phyloP scores from a whole-genome alignment of 495 filamentous ascomycete genomes.

The Bathelium albidoporum region DNA sequence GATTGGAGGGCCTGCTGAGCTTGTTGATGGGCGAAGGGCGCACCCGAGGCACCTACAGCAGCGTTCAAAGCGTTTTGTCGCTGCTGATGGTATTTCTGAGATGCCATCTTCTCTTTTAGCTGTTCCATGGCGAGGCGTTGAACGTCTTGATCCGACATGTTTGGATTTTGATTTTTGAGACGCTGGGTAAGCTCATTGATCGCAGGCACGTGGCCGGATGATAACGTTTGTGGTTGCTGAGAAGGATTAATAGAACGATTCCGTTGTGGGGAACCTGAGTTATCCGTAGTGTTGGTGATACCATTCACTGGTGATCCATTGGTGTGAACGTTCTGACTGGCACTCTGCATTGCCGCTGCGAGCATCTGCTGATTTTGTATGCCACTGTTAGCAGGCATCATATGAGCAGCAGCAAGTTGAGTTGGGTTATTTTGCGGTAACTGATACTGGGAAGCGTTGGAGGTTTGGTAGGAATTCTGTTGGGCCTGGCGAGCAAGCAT shows the following conservation, averaged over 20 bases:
- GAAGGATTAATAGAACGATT: constrained; percentile 8
- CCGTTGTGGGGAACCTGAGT: constrained; percentile 18
- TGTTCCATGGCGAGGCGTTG: constrained; percentile 20
- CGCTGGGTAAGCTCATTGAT: constrained; percentile 23
- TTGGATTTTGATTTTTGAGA: constrained; percentile 26
- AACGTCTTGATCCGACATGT: constrained; percentile 24
- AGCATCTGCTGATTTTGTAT: constrained; percentile 18
- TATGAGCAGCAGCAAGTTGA: constrained; percentile 15
- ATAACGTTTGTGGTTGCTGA: constrained; percentile 22
- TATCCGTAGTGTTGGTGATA: constrained; percentile 17
- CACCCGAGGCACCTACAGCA: constrained; percentile 22
- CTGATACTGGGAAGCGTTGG: neutral
- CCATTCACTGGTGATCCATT: constrained; percentile 16
- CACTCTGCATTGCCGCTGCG: constrained; percentile 22
- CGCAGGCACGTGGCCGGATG: constrained; percentile 28
- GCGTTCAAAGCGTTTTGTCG: constrained; percentile 30
- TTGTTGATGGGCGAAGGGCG: neutral
- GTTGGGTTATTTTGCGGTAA: constrained; percentile 10
- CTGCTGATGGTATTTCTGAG: constrained; percentile 12
- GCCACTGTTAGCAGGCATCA: constrained; percentile 20
- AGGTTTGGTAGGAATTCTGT: neutral
- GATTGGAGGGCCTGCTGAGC: constrained; percentile 3
- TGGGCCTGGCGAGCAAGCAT: constrained; percentile 9
- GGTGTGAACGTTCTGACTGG: constrained; percentile 14
- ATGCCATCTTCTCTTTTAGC: constrained; percentile 13